Percentiles rank a stretch among this genome's conserved stretches.
Conservation (phyloP, 495 filamentous ascomycete species). For the Thermothielavioides terrestris region DNA sequence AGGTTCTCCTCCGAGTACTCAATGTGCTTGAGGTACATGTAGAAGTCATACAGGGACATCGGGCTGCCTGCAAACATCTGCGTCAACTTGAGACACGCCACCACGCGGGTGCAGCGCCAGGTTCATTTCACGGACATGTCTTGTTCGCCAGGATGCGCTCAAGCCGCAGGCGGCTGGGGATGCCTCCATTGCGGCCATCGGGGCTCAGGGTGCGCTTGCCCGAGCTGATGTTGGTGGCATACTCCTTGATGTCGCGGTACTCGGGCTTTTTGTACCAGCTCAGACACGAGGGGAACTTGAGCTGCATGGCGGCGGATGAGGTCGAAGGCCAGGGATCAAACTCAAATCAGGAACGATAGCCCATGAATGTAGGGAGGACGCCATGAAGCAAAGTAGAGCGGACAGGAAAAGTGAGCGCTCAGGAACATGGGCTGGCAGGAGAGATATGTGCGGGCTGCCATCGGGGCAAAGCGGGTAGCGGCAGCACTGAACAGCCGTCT, state of each 20-base stretch:
- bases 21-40: constrained; percentile 36
- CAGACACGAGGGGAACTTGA: constrained; percentile 27
- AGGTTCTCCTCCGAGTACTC: constrained; percentile 40
- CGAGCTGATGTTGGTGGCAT: constrained; percentile 20
- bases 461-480: background rate
- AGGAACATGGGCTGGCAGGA: background rate
- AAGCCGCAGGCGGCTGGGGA: constrained; percentile 29
- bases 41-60: constrained; percentile 35
- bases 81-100: background rate
- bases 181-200: constrained; percentile 20
- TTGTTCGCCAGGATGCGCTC: constrained; percentile 36
- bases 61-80: constrained; percentile 20
- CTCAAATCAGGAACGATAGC: background rate
- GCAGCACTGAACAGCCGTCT: background rate
- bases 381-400: background rate
- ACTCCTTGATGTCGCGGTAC: constrained; percentile 34
- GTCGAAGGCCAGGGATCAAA: background rate
- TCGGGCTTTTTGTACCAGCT: constrained; percentile 39
- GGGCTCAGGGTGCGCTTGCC: constrained; percentile 24
- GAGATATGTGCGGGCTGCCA: background rate
- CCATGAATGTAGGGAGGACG: background rate
- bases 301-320: constrained; percentile 13
- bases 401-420: background rate
- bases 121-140: constrained; percentile 30
- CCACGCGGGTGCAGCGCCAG: background rate